Base-by-base conservation (phyloP, 192 early-diverging fungal genomes). In the Mortierella hygrophila region DNA sequence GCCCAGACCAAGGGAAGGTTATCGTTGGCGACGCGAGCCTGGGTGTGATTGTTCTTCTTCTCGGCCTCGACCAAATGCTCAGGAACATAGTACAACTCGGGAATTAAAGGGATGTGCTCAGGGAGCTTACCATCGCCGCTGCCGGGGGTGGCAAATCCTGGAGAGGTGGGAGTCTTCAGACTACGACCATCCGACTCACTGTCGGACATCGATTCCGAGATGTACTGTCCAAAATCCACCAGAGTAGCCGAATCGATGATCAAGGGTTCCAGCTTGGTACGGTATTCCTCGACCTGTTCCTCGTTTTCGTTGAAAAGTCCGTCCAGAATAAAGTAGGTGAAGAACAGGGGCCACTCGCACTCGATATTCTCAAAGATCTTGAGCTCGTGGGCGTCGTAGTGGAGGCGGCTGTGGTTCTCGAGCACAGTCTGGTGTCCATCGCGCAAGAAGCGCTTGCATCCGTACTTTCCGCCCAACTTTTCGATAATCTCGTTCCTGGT, bases 311-410 rank as follows among this genome's bases (percentile, higher is more conserved):
- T 92, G 81, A 97, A 97, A 1, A 95, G 82, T 42, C 94, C 96
- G 68, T 97, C 96, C 72, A 97, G 83, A 72, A 97, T 93, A 86
- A 97, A 88, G 82, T 97, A 97, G 13, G 96, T 97, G 75, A 95
- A 97, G 80, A 97, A 97, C 16, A 97, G 82, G 13, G 96, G 96
- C 96, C 96, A 97, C 82, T 97, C 96, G 57, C 93, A 96, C 84
- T 97, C 96, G 49, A 97, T 93, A 71, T 94, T 87, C 78, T 97
- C 95, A 89, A 97, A 97, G 20, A 94, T 91, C 77, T 93, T 92
- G 75, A 97, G 91, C 83, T 97, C 96, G 46, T 93, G 92, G 3
- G 95, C 90, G 38, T 96, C 93, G 82, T 97, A 97, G 77, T 97
- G 93, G 37, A 97, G 89, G 72, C 96, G 95, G 11, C 81, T 82